Evolutionary conservation across 306 rosid species (phyloP), one percentile per base, ranked within the genome.

Genomic region (Hylodesmum podocarpum): DNA sequence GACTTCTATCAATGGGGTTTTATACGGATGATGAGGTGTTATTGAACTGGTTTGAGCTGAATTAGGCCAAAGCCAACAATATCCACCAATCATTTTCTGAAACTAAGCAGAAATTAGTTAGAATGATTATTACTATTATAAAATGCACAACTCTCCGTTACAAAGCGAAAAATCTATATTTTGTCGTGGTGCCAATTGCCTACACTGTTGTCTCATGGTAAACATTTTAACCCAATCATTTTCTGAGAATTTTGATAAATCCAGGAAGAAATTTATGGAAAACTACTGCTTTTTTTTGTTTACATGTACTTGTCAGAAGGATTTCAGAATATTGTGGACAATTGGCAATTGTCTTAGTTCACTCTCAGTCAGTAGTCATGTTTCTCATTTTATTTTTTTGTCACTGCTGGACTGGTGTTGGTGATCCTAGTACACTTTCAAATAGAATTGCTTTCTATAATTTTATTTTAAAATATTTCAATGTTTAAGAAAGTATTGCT

Each of bases 321-420:
- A 50, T 19, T 76, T n/a, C 8, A 69, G 21, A 31, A 70, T 63
- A 19, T 62, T 14, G 37, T 50, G 53, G 57, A 61, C 50, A 58
- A 50, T 21, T 72, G 73, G 15, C 10, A 29, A 66, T 57, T 66
- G 72, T 64, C 21, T 27, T 15, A 51, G 49, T 82, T 74, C 73
- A 49, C 66, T 27, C 24, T 18, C 0, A 57, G 31, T 47, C 12
- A 8, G 72, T 24, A 40, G 31, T 53, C 55, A 36, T 65, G 66
- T 55, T 54, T 64, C 28, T 72, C 29, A 13, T 63, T 65, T 51
- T 51, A 22, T 22, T 46, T 22, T 46, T 41, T 55, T 16, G 36
- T 46, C 62, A 10, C 10, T 66, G 43, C 41, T 58, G 44, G 76
- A 5, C 33, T 51, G 70, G 28, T 74, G 37, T 50, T 73, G 49